Evolutionary conservation across 192 early-diverging fungal species (phyloP).

Genomic region (Coemansia sp.): DNA sequence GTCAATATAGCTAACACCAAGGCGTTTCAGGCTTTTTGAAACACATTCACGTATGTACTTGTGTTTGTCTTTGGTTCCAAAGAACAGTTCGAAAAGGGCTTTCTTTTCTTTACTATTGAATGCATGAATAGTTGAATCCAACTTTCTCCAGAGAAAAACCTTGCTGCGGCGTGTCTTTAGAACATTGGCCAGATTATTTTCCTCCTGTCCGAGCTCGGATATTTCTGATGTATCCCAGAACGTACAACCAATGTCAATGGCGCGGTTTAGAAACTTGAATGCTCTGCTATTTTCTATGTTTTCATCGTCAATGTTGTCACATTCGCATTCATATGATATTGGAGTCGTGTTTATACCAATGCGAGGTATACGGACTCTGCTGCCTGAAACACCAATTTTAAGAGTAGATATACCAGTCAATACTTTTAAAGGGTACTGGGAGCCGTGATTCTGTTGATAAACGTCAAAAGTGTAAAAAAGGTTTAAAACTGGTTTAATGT

Average conservation of each 20-base stretch:
- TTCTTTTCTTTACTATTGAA: conserved; percentile 22
- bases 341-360: conserved; percentile 47
- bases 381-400: conserved; percentile 29
- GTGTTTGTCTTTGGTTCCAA: conserved; percentile 44
- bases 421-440: too few relatives aligned
- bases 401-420: conserved; percentile 12
- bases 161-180: conserved; percentile 54
- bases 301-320: conserved; percentile 49
- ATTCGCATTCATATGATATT: too few relatives aligned
- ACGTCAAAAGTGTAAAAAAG: too few relatives aligned
- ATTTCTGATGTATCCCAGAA: conserved; percentile 64
- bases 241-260: too few relatives aligned
- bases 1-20: conserved; percentile 62
- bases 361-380: conserved; percentile 27
- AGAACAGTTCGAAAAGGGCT: not conserved
- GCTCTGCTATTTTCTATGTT: conserved; percentile 31
- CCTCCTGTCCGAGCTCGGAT: conserved; percentile 60
- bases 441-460: too few relatives aligned
- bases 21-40: conserved; percentile 51
- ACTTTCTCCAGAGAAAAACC: conserved; percentile 67
- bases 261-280: too few relatives aligned
- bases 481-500: too few relatives aligned
- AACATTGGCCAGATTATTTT: conserved; percentile 55
- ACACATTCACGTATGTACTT: conserved; percentile 56
- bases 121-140: conserved; percentile 35